Base-by-base conservation (phyloP, 306 rosid species). In the Acacia crassicarpa region DNA sequence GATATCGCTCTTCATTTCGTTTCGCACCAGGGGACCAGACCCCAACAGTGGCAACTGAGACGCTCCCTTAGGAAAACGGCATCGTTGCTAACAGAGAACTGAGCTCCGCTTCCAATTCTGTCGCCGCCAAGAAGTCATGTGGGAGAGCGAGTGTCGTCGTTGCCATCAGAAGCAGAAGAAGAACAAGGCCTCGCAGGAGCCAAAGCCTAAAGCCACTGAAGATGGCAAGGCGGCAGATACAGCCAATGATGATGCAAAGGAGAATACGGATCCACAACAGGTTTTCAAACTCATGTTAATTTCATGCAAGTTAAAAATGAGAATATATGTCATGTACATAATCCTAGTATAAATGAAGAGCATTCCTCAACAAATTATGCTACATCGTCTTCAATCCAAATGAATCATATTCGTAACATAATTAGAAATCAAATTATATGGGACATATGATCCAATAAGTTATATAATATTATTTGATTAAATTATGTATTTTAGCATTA, bases 121-220 rank as follows among this genome's bases (percentile, higher is more conserved):
- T 84, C 22, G 15, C 79, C 38, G 66, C 75, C 70, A 93, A 89
- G 80, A 96, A 93, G 81, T 85, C 92, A n/a, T n/a, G 67, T 84
- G 89, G 63, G 97, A 96, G 85, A 92, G 79, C 78, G 99, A 96
- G 49, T 97, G 99, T 4, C 97, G 98, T 45, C 99, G 98, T 17
- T 92, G 98, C 41, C 90, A 97, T 19, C 85, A 97, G 30, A 96
- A 91, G 92, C 97, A 92, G 87, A 96, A 92, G 94, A 95, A 93
- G 89, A 96, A 84, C 78, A 85, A 90, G 84, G 83, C 97, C 15
- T 83, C 94, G 25, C 86, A 84, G 59, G 85, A 76, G 12, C 13
- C 77, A 68, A 85, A 61, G 45, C 5, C 84, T 9, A 16, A 78
- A 72, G 67, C 82, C 19, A 82, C 85, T 1, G 94, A 84, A 30